Base-by-base conservation (phyloP, 78 protist species). In the Paratrimastix pyriformis region DNA sequence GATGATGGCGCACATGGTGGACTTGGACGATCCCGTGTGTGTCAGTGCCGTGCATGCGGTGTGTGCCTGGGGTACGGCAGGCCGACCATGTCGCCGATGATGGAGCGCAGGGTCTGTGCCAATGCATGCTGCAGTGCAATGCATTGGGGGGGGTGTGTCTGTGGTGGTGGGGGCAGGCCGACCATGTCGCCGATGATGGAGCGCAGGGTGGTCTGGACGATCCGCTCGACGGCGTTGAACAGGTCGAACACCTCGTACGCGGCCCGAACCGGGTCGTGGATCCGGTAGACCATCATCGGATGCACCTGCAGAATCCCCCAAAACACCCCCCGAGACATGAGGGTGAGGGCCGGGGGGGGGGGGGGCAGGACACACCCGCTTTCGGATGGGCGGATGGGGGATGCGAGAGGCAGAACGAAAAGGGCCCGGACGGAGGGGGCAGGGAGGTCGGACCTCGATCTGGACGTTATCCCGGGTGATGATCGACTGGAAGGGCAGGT, bases 391-490 rank as follows among this genome's bases (percentile, higher is more conserved):
- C 52, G 8, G 52, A 15, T 8, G 8, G 29, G 52, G 52, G 11
- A 46, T 46, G 11, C 11, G 52, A 46, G 52, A 15, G 52, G 29
- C 8, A 46, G 11, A 46, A 46, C 52, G 52, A 46, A 8, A 11
- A 11, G 29, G 52, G 8, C 52, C 11, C 52, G 29, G 11, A 46
- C 52, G 29, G 11, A 46, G 52, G 52, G 52, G 8, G 29, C 52
- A 11, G 11, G 62, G 62, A n/a, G n/a, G n/a, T n/a, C n/a, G n/a
- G n/a, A n/a, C n/a, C n/a, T n/a, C n/a, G n/a, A n/a, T n/a, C n/a
- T n/a, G 43, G 11, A 65, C 75, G 57, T 74, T 74, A 39, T 74
- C 64, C 7, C 78, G 64, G 5, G 78, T 74, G 66, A 74, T 74
- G 37, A 74, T 55, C 7, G 42, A 1, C 50, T 74, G 78, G 54